These are phyloP conservation scores for Ophiostoma himal-ulmi DNA, from an alignment of 2,329 filamentous ascomycete species.

Conservation along the genomic window DNA sequence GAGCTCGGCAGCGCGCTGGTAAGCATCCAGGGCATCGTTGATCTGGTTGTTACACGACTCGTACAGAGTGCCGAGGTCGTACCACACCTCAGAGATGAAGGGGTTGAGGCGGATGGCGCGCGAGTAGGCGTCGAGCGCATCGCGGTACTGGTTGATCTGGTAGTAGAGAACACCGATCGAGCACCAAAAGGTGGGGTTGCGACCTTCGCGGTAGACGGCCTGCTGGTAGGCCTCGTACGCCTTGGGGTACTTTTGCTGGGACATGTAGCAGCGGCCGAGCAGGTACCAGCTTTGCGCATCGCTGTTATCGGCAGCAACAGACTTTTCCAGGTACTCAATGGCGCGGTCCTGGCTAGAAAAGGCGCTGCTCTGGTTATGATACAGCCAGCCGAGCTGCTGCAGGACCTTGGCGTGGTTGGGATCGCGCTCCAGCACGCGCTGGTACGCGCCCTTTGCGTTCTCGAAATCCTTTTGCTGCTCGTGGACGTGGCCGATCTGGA, in stretches of 20 bases:
- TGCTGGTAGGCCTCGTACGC: conserved; percentile 98
- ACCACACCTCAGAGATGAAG: conserved; percentile 99
- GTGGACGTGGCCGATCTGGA: conserved; percentile 97
- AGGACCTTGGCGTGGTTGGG: conserved; percentile 96
- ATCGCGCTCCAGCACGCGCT: conserved; percentile 86
- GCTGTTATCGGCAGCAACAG: conserved; percentile 79
- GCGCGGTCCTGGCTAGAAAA: conserved; percentile 92
- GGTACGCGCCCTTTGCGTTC: conserved; percentile 84
- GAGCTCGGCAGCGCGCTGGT: conserved; percentile 87
- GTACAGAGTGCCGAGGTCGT: conserved; percentile 93
- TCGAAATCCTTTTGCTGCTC: conserved; percentile 99
- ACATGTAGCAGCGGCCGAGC: conserved; percentile 97
- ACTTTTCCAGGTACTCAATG: conserved; percentile 96
- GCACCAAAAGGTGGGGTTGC: conserved; percentile 99
- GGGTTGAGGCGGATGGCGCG: conserved; percentile 94
- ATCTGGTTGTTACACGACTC: conserved; percentile 99
- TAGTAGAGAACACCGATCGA: conserved; percentile 98
- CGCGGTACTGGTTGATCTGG: conserved; percentile 98
- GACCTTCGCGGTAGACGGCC: conserved; percentile 93
- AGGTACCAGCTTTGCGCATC: conserved; percentile 99
- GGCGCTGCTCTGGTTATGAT: conserved; percentile 89
- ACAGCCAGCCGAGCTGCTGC: conserved; percentile 94
- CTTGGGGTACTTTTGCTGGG: conserved; percentile 96
- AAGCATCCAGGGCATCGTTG: conserved; percentile 89
- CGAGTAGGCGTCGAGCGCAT: conserved; percentile 95